Conservation (phyloP, 129 eudicot species). For the Pittosporum tobira region DNA sequence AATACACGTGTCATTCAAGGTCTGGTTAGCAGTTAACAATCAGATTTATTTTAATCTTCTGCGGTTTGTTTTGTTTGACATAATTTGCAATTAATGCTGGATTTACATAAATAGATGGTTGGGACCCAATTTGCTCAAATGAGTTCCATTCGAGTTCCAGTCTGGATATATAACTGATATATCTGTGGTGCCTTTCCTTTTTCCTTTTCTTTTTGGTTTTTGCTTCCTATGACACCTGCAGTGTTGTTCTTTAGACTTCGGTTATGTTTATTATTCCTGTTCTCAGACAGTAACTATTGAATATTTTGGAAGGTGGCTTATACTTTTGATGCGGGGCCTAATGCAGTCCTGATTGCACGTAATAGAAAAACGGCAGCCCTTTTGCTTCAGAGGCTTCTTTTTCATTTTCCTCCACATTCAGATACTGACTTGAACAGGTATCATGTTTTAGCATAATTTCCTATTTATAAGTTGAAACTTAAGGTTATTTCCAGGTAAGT, state of each 20-base stretch:
- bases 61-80: not conserved
- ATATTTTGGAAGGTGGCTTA: slow-evolving; percentile 79
- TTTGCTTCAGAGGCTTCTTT: slow-evolving; percentile 84
- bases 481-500: no score
- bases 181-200: not conserved
- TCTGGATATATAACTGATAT: not conserved
- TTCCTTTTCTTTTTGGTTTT: not conserved
- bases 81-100: not conserved
- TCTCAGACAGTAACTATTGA: not conserved
- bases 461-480: no score
- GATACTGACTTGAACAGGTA: slow-evolving; percentile 76
- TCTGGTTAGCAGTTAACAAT: not conserved
- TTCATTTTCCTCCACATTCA: slow-evolving; percentile 75
- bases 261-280: not conserved
- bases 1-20: not conserved
- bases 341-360: slow-evolving; percentile 89
- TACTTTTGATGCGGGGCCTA: slow-evolving; percentile 99
- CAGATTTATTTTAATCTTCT: not conserved
- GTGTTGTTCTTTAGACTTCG: not conserved
- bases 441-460: not conserved
- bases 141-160: not conserved
- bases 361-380: slow-evolving; percentile 76
- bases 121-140: not conserved
- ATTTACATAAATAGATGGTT: not conserved
- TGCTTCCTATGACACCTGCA: not conserved